Base-by-base conservation (phyloP, 2,329 filamentous ascomycete species). In the Penicillium sp. region DNA sequence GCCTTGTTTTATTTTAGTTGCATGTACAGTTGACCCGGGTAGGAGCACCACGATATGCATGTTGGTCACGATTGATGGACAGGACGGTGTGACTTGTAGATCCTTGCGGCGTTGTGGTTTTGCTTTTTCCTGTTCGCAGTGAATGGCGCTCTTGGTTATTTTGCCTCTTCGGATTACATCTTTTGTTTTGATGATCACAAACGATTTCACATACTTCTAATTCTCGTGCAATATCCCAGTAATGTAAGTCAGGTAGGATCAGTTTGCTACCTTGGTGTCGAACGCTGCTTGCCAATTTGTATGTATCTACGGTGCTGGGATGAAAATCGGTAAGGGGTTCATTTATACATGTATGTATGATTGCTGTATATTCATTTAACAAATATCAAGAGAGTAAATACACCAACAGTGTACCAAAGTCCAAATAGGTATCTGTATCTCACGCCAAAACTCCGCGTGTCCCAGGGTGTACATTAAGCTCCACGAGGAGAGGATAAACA, bases 361-460 rank as follows among this genome's bases (percentile, higher is more conserved):
- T 34, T 44, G 39, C 46, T 31, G 13, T 54, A 38, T 53, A 45
- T 48, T 52, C 41, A 52, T 52, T 50, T 34, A 54, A 27, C 49
- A 55, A 50, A 60, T 37, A 49, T 32, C 48, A 53, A 29, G 32
- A 56, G 13, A 39, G 49, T 44, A 48, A 54, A 42, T 48, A 53
- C 54, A 53, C 38, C 18, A 44, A 44, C 37, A 31, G 38, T 54
- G 52, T 44, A 54, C 52, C 31, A 35, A 56, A 48, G 34, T 34
- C 32, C 54, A 56, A 60, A 62, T 59, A 62, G 62, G 61, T 65
- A 65, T 63, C 55, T 63, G 57, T 63, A 57, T 54, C 55, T 41
- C 46, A 50, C 31, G 27, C 48, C 37, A 50, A 57, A 59, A 45
- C 55, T 50, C 59, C 50, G 42, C 47, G 12, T 50, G 41, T 47